These are phyloP conservation scores for Rhizoclosmatium globosum DNA, from an alignment of 192 early-diverging fungal genomes.

Conservation along the genomic window DNA sequence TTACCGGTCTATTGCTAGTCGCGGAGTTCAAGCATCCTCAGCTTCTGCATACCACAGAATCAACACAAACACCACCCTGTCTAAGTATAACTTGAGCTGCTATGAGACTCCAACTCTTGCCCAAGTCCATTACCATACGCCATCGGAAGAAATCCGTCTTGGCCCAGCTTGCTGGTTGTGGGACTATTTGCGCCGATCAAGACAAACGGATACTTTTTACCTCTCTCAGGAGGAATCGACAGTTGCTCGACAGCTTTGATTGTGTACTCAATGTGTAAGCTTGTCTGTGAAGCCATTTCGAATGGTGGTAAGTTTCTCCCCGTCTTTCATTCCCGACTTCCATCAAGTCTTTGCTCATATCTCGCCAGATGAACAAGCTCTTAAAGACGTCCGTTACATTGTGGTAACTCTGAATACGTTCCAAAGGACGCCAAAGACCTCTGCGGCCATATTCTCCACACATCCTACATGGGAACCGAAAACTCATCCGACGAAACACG, in stretches of 20 bases:
- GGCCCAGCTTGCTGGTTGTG: conserved; percentile 89
- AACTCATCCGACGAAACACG: conserved; percentile 92
- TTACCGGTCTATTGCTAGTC: conserved; percentile 76
- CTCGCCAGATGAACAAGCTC: conserved; percentile 74
- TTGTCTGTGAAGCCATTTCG: conserved; percentile 74
- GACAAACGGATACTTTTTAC: conserved; percentile 88
- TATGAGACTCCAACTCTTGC: conserved; percentile 26
- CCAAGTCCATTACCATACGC: conserved; percentile 66
- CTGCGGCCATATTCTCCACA: conserved; percentile 86
- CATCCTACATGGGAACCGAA: conserved; percentile 94
- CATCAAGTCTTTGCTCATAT: too few species aligned
- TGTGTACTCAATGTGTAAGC: conserved; percentile 89
- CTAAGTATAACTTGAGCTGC: not conserved
- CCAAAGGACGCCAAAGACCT: conserved; percentile 85
- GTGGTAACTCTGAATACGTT: conserved; percentile 69
- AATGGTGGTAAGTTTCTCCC: conserved; percentile 56
- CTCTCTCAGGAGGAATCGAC: conserved; percentile 97
- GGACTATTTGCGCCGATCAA: conserved; percentile 96
- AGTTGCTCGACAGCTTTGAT: conserved; percentile 88
- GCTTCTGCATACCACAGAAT: conserved; percentile 73
- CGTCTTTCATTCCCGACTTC: conserved; percentile 14
- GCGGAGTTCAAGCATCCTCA: conserved; percentile 80
- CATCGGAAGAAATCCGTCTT: conserved; percentile 89
- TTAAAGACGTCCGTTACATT: conserved; percentile 73
- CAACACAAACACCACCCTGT: not conserved